A percentile compares a stretch with the other conserved stretches of the same genome.
phyloP scores from a whole-genome alignment of 495 filamentous ascomycete species.

The Penicillium macrosclerotiorum region DNA sequence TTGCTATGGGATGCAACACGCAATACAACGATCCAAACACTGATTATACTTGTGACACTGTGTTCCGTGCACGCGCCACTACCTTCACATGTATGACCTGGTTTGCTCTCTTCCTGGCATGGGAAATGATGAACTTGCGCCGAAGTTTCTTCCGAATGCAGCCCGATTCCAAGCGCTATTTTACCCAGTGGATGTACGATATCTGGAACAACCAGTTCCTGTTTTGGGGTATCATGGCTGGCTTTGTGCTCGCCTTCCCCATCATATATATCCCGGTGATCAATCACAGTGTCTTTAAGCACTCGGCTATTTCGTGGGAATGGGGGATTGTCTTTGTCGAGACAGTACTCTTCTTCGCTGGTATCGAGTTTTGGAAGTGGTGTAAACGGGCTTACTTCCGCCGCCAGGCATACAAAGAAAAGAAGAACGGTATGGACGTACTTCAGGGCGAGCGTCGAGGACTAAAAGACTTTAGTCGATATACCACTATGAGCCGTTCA shows the following conservation, averaged over 20 bases:
- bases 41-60: slow-evolving; percentile 53
- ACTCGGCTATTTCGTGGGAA: slow-evolving; percentile 69
- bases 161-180: slow-evolving; percentile 49
- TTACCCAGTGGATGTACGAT: slow-evolving; percentile 57
- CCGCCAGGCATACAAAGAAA: slow-evolving; percentile 20
- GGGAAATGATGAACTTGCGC: slow-evolving; percentile 70
- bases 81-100: slow-evolving; percentile 72
- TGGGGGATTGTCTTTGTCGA: slow-evolving; percentile 64
- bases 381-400: slow-evolving; percentile 56
- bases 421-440: slow-evolving; percentile 7
- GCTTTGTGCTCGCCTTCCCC: slow-evolving; percentile 70
- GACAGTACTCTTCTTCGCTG: slow-evolving; percentile 59
- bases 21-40: slow-evolving; percentile 34
- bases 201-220: slow-evolving; percentile 72
- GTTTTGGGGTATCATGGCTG: slow-evolving; percentile 65
- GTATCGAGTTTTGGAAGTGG: slow-evolving; percentile 68
- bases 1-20: slow-evolving; percentile 63
- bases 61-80: slow-evolving; percentile 70
- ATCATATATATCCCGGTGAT: slow-evolving; percentile 70
- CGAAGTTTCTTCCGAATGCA: slow-evolving; percentile 68
- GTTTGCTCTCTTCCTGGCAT: slow-evolving; percentile 71
- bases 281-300: slow-evolving; percentile 68
- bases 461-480: slow-evolving; percentile 34
- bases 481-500: slow-evolving; percentile 40
- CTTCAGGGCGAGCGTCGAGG: slow-evolving; percentile 12